Evolutionary conservation across 345 rosid genomes (phyloP).

Genomic region (Melaleuca alternifolia): DNA sequence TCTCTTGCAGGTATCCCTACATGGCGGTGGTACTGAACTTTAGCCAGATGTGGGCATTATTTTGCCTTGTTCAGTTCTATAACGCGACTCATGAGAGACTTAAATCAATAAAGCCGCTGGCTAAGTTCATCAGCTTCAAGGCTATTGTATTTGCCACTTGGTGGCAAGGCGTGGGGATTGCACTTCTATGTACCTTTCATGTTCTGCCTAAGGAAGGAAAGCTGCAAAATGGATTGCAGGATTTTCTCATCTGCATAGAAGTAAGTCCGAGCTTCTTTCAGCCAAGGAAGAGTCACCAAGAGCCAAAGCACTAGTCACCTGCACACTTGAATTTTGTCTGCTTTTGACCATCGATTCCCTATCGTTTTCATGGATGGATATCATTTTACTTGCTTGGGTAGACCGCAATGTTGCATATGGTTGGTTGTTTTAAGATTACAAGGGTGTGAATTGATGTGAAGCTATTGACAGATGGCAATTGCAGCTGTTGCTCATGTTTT

Average conservation of each 20-base stretch:
- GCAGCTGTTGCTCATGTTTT: constrained; percentile 76
- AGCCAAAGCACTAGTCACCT: neutral
- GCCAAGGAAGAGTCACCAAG: neutral
- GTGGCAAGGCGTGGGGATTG: constrained; percentile 94
- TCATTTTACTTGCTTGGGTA: neutral
- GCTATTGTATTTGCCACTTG: constrained; percentile 89
- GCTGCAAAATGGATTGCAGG: constrained; percentile 51
- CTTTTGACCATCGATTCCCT: neutral
- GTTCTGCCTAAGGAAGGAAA: constrained; percentile 58
- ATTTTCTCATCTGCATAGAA: constrained; percentile 76
- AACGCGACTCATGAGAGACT: constrained; percentile 72
- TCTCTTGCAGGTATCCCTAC: constrained; percentile 62
- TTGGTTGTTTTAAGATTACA: neutral
- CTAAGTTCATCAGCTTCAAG: constrained; percentile 91
- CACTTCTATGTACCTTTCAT: constrained; percentile 42
- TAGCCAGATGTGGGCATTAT: constrained; percentile 94
- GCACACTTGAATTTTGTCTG: neutral
- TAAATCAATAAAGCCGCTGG: constrained; percentile 58
- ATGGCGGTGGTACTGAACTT: constrained; percentile 66
- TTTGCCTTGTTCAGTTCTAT: constrained; percentile 87
- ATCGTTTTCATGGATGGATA: neutral
- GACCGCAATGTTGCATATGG: neutral
- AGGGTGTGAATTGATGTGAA: neutral
- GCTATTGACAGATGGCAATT: constrained; percentile 55
- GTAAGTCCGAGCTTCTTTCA: constrained; percentile 21